Conservation (phyloP, 2,329 filamentous ascomycete species). For the Penicillium sp. region DNA sequence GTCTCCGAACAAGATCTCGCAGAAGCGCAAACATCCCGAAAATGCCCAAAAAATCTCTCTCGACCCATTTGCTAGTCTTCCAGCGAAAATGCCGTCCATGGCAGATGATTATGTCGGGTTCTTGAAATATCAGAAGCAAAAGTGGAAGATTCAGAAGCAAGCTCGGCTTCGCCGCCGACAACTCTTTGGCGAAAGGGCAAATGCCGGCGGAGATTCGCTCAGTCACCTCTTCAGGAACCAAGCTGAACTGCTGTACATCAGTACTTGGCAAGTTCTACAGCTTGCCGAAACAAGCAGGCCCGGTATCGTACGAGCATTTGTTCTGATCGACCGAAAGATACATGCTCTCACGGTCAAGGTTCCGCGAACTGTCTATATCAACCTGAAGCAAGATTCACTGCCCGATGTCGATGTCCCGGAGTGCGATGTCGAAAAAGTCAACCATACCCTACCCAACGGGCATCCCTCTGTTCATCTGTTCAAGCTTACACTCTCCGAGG, state of each 20-base stretch:
- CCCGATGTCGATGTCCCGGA: slow-evolving; percentile 86
- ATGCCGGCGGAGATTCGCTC: slow-evolving; percentile 63
- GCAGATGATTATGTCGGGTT: slow-evolving; percentile 87
- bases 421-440: slow-evolving; percentile 90
- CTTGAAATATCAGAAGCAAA: slow-evolving; percentile 93
- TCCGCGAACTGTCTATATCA: slow-evolving; percentile 86
- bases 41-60: slow-evolving; percentile 63
- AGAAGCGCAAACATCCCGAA: slow-evolving; percentile 77
- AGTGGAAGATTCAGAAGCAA: slow-evolving; percentile 98
- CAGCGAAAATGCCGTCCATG: slow-evolving; percentile 81
- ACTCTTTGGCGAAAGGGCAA: slow-evolving; percentile 84
- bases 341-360: slow-evolving; percentile 88
- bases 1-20: slow-evolving; percentile 59
- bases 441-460: slow-evolving; percentile 90
- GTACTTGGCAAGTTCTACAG: slow-evolving; percentile 94
- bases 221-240: slow-evolving; percentile 86
- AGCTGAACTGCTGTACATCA: slow-evolving; percentile 85
- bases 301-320: slow-evolving; percentile 84
- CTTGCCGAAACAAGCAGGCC: slow-evolving; percentile 80
- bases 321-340: slow-evolving; percentile 91
- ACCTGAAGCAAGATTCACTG: slow-evolving; percentile 83
- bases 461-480: slow-evolving; percentile 94
- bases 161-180: slow-evolving; percentile 84
- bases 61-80: slow-evolving; percentile 82
- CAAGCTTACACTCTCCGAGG: slow-evolving; percentile 87